phyloP scores from a whole-genome alignment of 2,329 filamentous ascomycete species.

The Teratosphaeria pseudoeucalypti region DNA sequence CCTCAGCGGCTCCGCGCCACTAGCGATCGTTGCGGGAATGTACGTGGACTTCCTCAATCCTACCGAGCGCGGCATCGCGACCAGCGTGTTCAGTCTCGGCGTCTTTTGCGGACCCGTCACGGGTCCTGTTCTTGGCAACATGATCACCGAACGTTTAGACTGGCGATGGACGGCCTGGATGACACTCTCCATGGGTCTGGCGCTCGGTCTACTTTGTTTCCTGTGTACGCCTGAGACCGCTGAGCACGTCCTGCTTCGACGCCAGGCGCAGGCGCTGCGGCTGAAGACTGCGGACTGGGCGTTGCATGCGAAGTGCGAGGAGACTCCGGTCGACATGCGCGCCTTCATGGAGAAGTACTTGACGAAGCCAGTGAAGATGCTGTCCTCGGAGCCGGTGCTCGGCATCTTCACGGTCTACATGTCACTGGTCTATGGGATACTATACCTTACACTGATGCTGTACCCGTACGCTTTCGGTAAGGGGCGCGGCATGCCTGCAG shows the following conservation, averaged over 20 bases:
- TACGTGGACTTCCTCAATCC: background rate
- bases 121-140: conserved; percentile 41
- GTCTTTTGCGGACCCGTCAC: conserved; percentile 9
- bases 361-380: conserved; percentile 30
- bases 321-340: conserved; percentile 30
- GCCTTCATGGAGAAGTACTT: conserved; percentile 36
- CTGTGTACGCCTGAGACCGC: conserved; percentile 44
- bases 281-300: conserved; percentile 48
- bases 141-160: conserved; percentile 41
- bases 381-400: conserved; percentile 39
- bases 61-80: background rate
- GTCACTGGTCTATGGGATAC: conserved; percentile 22
- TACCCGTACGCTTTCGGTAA: conserved; percentile 38
- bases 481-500: conserved; percentile 30
- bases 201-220: conserved; percentile 33
- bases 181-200: conserved; percentile 38
- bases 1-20: background rate
- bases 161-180: conserved; percentile 51
- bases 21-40: background rate
- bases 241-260: conserved; percentile 34
- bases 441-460: conserved; percentile 39
- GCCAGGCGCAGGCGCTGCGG: conserved; percentile 33
- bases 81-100: background rate
- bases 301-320: conserved; percentile 70
- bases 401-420: conserved; percentile 36